These are phyloP conservation scores for Excoecaria agallocha DNA, from an alignment of 345 rosid species.

Conservation along the genomic window DNA sequence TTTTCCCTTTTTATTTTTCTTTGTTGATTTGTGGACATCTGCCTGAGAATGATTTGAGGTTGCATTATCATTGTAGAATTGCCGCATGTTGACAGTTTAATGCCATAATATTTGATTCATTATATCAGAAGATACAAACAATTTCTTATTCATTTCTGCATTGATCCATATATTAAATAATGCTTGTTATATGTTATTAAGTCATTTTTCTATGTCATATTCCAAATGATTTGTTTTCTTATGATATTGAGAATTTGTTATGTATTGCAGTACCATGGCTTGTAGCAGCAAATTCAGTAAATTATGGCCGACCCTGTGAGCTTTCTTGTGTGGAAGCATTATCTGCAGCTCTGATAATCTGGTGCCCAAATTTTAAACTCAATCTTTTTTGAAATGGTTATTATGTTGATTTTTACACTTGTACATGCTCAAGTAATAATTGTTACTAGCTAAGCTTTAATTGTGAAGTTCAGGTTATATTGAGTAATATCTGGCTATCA, in stretches of 20 bases:
- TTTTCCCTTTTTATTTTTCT: no score
- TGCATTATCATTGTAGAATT: background rate
- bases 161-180: background rate
- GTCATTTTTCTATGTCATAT: background rate
- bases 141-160: background rate
- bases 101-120: background rate
- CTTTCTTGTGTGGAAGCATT: slow-evolving; percentile 95
- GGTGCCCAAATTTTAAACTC: slow-evolving; percentile 39
- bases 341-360: slow-evolving; percentile 84
- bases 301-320: slow-evolving; percentile 92
- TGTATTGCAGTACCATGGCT: slow-evolving; percentile 88
- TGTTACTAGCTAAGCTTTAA: background rate
- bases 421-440: background rate
- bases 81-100: background rate
- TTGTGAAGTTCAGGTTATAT: background rate
- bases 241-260: slow-evolving; percentile 8
- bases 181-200: background rate
- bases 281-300: slow-evolving; percentile 98
- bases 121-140: background rate
- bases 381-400: background rate
- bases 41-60: background rate
- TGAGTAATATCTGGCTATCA: background rate
- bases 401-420: background rate
- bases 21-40: background rate
- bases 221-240: background rate